A percentile compares a stretch with the other conserved stretches of the same genome.
Evolutionary conservation across 2,329 filamentous ascomycete genomes (phyloP).

Genomic region (Tolypocladium inflatum): DNA sequence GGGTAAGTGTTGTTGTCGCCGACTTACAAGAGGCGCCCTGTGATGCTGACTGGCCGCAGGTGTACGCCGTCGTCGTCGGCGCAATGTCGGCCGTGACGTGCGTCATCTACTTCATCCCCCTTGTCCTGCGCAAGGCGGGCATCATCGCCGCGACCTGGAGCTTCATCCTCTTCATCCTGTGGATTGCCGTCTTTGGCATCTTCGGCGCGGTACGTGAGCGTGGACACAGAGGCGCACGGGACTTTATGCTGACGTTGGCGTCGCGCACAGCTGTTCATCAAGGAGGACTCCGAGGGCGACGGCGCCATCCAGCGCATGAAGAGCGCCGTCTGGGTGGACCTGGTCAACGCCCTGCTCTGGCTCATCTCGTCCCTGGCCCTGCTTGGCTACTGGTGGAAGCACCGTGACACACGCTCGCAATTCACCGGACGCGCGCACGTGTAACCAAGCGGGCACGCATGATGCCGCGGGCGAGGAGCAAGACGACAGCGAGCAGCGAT

Average conservation of each 20-base stretch:
- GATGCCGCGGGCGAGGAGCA: not conserved
- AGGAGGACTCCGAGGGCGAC: conserved; percentile 55
- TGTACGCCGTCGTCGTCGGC: conserved; percentile 65
- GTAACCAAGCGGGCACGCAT: conserved; percentile 15
- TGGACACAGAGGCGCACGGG: too few species aligned
- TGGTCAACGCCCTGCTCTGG: conserved; percentile 70
- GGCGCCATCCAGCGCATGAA: conserved; percentile 66
- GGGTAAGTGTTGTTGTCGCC: conserved; percentile 39
- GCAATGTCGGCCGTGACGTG: conserved; percentile 56
- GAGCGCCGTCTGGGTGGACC: conserved; percentile 75
- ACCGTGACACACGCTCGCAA: conserved; percentile 39
- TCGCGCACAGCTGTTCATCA: conserved; percentile 55
- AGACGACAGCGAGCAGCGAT: conserved; percentile 1
- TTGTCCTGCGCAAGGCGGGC: conserved; percentile 41
- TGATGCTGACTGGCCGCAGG: conserved; percentile 22
- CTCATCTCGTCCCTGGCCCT: conserved; percentile 49
- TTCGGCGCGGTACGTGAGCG: conserved; percentile 54
- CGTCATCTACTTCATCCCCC: conserved; percentile 55
- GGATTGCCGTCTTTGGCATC: conserved; percentile 73
- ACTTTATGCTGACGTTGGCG: not conserved
- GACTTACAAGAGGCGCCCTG: not conserved
- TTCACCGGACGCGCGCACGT: conserved; percentile 52
- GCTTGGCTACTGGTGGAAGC: conserved; percentile 48
- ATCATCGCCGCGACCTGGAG: conserved; percentile 57
- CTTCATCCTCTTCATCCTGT: conserved; percentile 63